Conservation (phyloP, 1,139 yeast genomes). For the Protomyces lactucae-debilis region DNA sequence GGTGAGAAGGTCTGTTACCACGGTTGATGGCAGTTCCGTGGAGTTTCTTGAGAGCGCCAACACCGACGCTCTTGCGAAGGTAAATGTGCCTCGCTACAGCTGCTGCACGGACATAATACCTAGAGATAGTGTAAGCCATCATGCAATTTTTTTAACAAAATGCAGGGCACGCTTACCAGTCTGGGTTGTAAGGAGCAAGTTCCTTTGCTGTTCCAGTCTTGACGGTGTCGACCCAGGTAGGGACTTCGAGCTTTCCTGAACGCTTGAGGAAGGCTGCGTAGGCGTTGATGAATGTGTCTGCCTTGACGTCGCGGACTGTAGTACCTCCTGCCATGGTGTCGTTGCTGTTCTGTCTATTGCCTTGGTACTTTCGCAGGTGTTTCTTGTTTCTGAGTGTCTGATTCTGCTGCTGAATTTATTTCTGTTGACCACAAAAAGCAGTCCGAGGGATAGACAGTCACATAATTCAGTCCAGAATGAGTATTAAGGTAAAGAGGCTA, state of each 20-base stretch:
- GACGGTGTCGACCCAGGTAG: conserved; percentile 99
- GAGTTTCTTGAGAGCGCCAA: conserved; percentile 96
- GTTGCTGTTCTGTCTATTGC: neutral
- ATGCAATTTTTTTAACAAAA: neutral
- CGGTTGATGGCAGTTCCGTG: conserved; percentile 99
- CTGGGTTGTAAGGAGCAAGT: conserved; percentile 99
- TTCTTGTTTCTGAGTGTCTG: neutral
- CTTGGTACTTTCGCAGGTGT: neutral
- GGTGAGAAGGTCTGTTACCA: conserved; percentile 98
- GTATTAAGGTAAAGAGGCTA: neutral
- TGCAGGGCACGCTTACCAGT: conserved; percentile 39
- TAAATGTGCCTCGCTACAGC: conserved; percentile 99
- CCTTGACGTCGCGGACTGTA: conserved; percentile 18
- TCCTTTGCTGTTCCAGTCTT: conserved; percentile 99
- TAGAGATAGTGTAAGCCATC: conserved; percentile 7
- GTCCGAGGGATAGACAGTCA: neutral
- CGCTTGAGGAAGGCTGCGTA: conserved; percentile 99
- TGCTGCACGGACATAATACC: conserved; percentile 70
- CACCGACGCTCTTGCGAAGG: conserved; percentile 99
- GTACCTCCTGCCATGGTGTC: conserved; percentile 22
- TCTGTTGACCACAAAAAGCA: neutral
- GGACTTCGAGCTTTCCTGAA: conserved; percentile 85
- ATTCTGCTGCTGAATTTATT: neutral
- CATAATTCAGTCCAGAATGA: neutral
- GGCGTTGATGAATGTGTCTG: conserved; percentile 75